Conservation (phyloP, 768 basidiomycete species). For the Suillus paluster region DNA sequence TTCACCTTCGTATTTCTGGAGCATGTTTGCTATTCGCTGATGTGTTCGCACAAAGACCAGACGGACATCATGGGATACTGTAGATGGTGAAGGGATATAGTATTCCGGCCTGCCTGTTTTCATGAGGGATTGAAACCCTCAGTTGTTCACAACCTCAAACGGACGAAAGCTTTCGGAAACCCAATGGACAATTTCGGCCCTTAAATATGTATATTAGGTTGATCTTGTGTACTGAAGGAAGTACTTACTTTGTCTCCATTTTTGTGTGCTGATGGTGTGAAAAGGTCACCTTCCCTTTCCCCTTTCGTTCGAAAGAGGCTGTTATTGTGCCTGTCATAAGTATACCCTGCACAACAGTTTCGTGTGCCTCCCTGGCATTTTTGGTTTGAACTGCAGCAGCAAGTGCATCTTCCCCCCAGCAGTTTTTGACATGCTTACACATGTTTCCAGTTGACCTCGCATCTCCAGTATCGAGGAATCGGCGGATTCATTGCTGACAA, state of each 20-base stretch:
- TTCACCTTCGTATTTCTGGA: slow-evolving; percentile 28
- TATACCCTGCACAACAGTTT: background rate
- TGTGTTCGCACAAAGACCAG: slow-evolving; percentile 29
- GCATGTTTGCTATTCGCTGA: slow-evolving; percentile 30
- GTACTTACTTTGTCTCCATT: slow-evolving; percentile 21
- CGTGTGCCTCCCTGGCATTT: slow-evolving; percentile 4
- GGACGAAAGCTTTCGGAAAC: slow-evolving; percentile 37
- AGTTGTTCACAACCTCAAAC: slow-evolving; percentile 39
- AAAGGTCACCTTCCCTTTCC: slow-evolving; percentile 37
- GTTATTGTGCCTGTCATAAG: slow-evolving; percentile 22
- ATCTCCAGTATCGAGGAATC: slow-evolving; percentile 31
- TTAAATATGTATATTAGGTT: slow-evolving; percentile 3
- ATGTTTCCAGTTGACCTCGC: slow-evolving; percentile 35
- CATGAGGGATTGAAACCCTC: slow-evolving; percentile 36
- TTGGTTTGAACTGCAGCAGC: slow-evolving; percentile 14
- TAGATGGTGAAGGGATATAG: slow-evolving; percentile 37
- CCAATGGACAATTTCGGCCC: slow-evolving; percentile 41
- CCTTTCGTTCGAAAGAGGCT: slow-evolving; percentile 28
- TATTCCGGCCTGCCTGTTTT: slow-evolving; percentile 27
- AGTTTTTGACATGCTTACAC: slow-evolving; percentile 27
- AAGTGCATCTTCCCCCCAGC: slow-evolving; percentile 35
- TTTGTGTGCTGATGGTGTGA: slow-evolving; percentile 28
- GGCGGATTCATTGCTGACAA: slow-evolving; percentile 19
- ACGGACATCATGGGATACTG: slow-evolving; percentile 37
- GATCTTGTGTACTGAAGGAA: too few species aligned